Evolutionary conservation across 2,329 filamentous ascomycete species (phyloP), one percentile per base, ranked within the genome.

Genomic region (Cladosporium sp.): DNA sequence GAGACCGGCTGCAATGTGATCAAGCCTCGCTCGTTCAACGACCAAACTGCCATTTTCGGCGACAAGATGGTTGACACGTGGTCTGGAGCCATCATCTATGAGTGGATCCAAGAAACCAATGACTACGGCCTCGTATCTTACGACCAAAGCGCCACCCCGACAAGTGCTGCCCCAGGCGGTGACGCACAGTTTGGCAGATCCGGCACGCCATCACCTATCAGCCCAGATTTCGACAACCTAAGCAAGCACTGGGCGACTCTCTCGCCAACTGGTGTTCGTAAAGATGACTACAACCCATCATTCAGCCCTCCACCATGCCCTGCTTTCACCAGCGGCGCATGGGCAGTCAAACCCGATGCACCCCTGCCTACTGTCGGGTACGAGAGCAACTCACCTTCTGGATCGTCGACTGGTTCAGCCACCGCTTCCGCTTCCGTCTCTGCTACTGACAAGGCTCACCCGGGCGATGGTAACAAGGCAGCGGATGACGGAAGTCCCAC

Each of bases 61-160:
- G 59, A 75, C 0, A 69, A 87, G 2, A 95, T 95, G 89, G 71
- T 78, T 5, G 73, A 76, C 70, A 82, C 74, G 22, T 84, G 79
- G 77, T 90, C 86, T 45, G 89, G 89, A 49, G 78, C 86, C 47
- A 90, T 95, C 55, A 77, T 94, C 57, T 94, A 95, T 69, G 88
- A 95, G 66, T 95, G 89, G 89, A 88, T 94, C 55, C 73, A 92
- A 38, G 53, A 94, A 68, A 74, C 78, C 43, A 94, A 95, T 68
- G 69, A 88, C 61, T 95, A 94, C 67, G 89, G 89, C 33, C 75
- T 95, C 30, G 61, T 94, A 59, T 83, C 78, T 16, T 95, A 95
- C 64, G 87, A 85, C 1, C 71, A 3, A 68, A 73, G n/a, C 36
- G 16, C 16, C 16, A 25, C 16, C 76, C 75, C 1, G 59, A 60